Base-by-base conservation (phyloP, 345 rosid genomes). In the Physaria fendleri region DNA sequence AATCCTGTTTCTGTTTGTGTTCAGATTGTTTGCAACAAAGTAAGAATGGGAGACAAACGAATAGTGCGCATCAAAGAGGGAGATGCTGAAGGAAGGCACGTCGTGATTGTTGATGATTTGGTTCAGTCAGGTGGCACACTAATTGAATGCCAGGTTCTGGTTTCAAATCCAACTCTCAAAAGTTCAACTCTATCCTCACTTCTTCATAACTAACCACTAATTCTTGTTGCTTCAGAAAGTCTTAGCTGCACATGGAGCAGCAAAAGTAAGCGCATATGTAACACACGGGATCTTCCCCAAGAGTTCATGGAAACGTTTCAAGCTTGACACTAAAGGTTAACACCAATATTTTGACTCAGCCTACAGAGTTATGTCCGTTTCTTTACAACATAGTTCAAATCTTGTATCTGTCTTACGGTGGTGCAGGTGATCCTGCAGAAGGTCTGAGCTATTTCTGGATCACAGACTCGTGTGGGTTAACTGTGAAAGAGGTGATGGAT, bases 111-210 rank as follows among this genome's bases (percentile, higher is more conserved):
- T 25, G 99, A 93, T 71, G 95, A 89, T 77, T 78, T 93, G 77
- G 99, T 93, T 67, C 99, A 89, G 74, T 92, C 99, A 6, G 99
- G 99, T 33, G 88, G 99, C 55, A 93, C 99, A 35, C 75, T 93
- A 46, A 77, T 85, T 44, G 99, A 89, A 79, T 93, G 99, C 71
- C 99, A 88, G 99, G 99, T 93, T 70, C 35, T 8, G 4, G 22
- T 75, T 17, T 40, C 50, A 20, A 35, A 53, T 52, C 56, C 53
- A 38, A 41, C 32, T 60, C 56, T 55, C 44, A 23, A 34, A 11
- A 59, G 9, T 51, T 11, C 25, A 41, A 11, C 42, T 17, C 47
- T 25, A 1, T 25, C 11, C 16, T 17, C 33, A 43, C 3, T 20
- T 18, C 9, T 23, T 27, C 5, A 0, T 33, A 8, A n/a, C 34